Conservation (phyloP, 371 early-diverging fungal genomes). For the Rhizomucor miehei region DNA sequence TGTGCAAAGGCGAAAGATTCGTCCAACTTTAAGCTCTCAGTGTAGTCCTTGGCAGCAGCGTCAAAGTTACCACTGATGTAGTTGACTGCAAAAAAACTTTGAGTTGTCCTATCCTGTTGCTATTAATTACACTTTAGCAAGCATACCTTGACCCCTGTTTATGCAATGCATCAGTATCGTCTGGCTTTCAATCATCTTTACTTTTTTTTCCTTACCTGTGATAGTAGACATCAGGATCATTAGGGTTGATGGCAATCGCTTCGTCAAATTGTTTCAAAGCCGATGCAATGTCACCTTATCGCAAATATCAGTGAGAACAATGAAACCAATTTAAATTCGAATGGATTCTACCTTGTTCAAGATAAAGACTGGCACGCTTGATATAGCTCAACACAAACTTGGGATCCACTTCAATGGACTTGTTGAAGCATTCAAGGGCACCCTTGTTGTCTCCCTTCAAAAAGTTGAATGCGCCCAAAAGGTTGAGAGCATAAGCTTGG, state of each 20-base stretch:
- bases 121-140: not conserved
- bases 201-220: conserved; percentile 52
- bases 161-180: not conserved
- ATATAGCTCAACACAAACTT: conserved; percentile 80
- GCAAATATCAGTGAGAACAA: no score
- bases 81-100: conserved; percentile 33
- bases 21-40: conserved; percentile 77
- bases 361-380: conserved; percentile 86
- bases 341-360: conserved; percentile 67
- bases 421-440: conserved; percentile 76
- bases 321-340: not conserved
- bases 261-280: conserved; percentile 70
- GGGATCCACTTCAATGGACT: conserved; percentile 77
- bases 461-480: conserved; percentile 86
- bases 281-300: conserved; percentile 53
- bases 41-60: conserved; percentile 84
- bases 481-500: conserved; percentile 71
- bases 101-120: not conserved
- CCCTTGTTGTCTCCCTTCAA: conserved; percentile 78
- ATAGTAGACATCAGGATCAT: conserved; percentile 79
- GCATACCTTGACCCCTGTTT: conserved; percentile 39
- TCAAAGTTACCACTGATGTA: conserved; percentile 79
- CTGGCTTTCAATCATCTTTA: no score
- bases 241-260: conserved; percentile 63
- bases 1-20: conserved; percentile 85